These are phyloP conservation scores for Brassica rapa DNA, from an alignment of 345 rosid genomes.

Conservation along the genomic window DNA sequence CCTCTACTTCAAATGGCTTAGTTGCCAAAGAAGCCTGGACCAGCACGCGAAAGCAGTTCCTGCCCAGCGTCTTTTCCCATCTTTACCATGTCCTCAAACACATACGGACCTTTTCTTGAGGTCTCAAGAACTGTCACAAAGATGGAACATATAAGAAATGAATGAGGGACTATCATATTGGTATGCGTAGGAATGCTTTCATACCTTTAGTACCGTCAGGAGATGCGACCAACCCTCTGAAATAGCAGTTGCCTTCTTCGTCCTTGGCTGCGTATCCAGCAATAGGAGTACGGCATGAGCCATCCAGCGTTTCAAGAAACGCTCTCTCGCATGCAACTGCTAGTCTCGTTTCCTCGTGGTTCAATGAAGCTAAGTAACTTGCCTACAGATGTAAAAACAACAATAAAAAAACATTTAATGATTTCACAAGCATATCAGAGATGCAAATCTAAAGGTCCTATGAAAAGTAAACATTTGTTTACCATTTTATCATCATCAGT, in stretches of 20 bases:
- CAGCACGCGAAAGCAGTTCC: slow-evolving; percentile 80
- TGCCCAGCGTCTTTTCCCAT: slow-evolving; percentile 95
- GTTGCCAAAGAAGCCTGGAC: slow-evolving; percentile 80
- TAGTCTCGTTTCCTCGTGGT: slow-evolving; percentile 92
- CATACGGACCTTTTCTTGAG: slow-evolving; percentile 77
- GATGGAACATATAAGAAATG: slow-evolving; percentile 26
- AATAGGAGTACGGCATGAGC: slow-evolving; percentile 98
- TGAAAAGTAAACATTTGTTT: not conserved
- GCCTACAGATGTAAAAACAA: slow-evolving; percentile 49
- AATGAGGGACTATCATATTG: not conserved
- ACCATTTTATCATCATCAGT: slow-evolving; percentile 86
- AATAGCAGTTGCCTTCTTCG: slow-evolving; percentile 74
- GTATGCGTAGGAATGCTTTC: not conserved
- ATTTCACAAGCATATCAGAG: not conserved
- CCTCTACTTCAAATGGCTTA: slow-evolving; percentile 34
- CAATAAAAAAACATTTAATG: not conserved
- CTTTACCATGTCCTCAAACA: slow-evolving; percentile 68
- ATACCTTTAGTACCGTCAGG: slow-evolving; percentile 90
- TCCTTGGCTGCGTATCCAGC: slow-evolving; percentile 89
- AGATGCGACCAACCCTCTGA: slow-evolving; percentile 90
- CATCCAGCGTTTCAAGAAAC: slow-evolving; percentile 80
- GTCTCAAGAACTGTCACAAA: slow-evolving; percentile 83
- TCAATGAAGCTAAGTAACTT: slow-evolving; percentile 72
- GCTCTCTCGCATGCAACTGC: slow-evolving; percentile 94
- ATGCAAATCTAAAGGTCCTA: not conserved